phyloP scores from a whole-genome alignment of 1,284 basidiomycete genomes.

The Ceratobasidium sp. region DNA sequence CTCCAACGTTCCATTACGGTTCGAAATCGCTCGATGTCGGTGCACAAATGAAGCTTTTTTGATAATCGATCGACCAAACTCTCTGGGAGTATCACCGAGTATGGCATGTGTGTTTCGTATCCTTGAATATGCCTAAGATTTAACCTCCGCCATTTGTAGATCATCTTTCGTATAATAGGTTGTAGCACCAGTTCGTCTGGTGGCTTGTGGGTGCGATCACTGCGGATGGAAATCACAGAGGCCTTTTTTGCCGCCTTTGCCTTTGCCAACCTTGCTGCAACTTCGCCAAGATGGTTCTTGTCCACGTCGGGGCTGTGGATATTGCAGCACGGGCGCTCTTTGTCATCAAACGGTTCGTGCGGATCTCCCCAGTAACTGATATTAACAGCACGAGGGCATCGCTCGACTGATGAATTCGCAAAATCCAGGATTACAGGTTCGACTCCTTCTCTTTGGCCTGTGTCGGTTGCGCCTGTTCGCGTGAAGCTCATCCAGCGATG shows the following conservation, averaged over 20 bases:
- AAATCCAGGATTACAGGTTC: not conserved
- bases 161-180: not conserved
- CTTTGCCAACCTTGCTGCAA: not conserved
- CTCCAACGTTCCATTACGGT: not conserved
- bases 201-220: not conserved
- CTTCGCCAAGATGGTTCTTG: not conserved
- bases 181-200: not conserved
- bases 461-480: not conserved
- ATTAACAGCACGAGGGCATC: not conserved
- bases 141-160: not conserved
- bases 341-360: not conserved
- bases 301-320: not conserved
- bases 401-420: not conserved
- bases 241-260: not conserved
- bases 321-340: constrained; percentile 8
- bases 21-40: not conserved
- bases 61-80: not conserved
- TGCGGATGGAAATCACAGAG: not conserved
- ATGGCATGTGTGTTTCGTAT: not conserved
- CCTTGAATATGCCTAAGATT: not conserved
- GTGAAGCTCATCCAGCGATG: not conserved
- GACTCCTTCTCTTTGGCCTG: not conserved
- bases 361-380: not conserved
- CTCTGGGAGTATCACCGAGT: not conserved
- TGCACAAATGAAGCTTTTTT: not conserved